Base-by-base conservation (phyloP, 2,329 filamentous ascomycete species). In the Aspergillus caelatus region DNA sequence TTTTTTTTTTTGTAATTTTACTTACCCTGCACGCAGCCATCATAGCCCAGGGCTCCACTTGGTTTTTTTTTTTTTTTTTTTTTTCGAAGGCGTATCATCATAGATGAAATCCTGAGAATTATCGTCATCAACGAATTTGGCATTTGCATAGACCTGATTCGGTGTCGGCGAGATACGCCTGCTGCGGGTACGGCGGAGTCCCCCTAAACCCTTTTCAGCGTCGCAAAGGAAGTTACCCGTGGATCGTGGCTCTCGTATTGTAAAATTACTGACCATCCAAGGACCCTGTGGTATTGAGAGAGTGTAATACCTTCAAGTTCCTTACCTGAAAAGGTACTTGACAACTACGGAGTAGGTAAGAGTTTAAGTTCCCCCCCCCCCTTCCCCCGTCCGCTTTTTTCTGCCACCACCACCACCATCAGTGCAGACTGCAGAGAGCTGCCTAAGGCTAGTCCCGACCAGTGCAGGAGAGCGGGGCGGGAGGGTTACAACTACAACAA, bases 31-130 rank as follows among this genome's bases (percentile, higher is more conserved):
- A 62, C 58, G 61, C 59, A 65, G 43, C 62, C 60, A 63, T 72
- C 52, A 55, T 21, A 9, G 12, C 16, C 26, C 28, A 34, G 30
- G 52, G 52, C 11, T 55, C 52, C 52, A 55, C 52, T 41, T 19
- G 7, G 39, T 16, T 3, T 14, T 36, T 36, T 36, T 16, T 36
- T 36, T 16, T 36, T 36, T 39, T 41, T 41, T 41, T 41, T 41
- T n/a, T 9, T 19, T 39, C 26, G 23, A 34, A 34, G 26, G 30
- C 34, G 45, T 50, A 52, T 59, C 57, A 59, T 59, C 57, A 59
- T 34, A 7, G 32, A 34, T 36, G 23, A 66, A 73, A 77, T 68
- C 75, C 75, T 77, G 72, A 68, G 71, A 75, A 78, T 78, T 77
- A 71, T 77, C 77, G 76, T 78, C 71, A 72, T 74, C 63, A 66